Evolutionary conservation across 2,329 filamentous ascomycete species (phyloP).

Genomic region (Diplocarpon mali): DNA sequence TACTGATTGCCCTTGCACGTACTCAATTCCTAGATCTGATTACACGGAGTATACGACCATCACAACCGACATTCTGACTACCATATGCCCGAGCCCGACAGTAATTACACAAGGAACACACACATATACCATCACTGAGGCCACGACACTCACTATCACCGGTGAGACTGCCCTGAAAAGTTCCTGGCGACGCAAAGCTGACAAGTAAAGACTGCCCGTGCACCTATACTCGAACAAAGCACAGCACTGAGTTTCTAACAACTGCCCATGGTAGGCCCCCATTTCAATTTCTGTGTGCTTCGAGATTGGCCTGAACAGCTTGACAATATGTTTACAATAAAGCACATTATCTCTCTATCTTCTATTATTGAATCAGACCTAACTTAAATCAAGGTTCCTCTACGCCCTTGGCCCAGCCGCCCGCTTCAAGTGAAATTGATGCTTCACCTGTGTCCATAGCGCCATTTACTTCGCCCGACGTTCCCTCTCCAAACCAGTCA

Average conservation of each 20-base stretch:
- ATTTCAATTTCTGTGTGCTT: background rate
- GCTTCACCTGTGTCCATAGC: no score
- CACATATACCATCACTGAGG: background rate
- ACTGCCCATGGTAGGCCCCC: background rate
- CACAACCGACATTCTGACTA: background rate
- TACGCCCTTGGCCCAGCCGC: no score
- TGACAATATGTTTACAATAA: no score
- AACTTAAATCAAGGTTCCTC: no score
- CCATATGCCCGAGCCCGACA: background rate
- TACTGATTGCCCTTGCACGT: background rate
- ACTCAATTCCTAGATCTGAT: background rate
- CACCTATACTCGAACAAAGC: background rate
- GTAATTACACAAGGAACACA: background rate
- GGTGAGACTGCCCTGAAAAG: background rate
- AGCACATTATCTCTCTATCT: no score
- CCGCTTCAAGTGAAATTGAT: no score
- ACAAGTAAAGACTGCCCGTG: background rate
- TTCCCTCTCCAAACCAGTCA: no score
- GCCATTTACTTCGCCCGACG: no score
- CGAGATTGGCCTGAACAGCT: background rate
- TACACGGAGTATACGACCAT: constrained; percentile 1
- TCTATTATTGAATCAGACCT: no score
- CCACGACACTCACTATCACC: constrained; percentile 2
- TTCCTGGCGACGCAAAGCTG: background rate
- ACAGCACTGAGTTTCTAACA: background rate